phyloP scores from a whole-genome alignment of 1,284 basidiomycete species.

The Fistulina hepatica region DNA sequence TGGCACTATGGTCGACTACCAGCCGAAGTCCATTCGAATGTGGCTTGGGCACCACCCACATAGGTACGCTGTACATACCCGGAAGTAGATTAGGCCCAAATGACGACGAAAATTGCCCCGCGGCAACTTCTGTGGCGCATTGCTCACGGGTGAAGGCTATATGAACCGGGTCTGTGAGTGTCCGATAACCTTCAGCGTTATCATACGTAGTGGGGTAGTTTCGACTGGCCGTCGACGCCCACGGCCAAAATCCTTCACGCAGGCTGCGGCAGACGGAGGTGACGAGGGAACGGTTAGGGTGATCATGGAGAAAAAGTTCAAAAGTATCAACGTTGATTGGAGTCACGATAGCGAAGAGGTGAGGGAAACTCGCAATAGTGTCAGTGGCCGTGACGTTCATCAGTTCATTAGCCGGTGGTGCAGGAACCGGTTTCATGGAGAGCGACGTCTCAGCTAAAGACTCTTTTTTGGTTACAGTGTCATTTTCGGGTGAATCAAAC shows the following conservation, averaged over 20 bases:
- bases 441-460: slow-evolving; percentile 15
- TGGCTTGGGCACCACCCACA: slow-evolving; percentile 31
- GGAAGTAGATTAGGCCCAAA: slow-evolving; percentile 29
- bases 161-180: too few relatives aligned
- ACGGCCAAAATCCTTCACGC: slow-evolving; percentile 32
- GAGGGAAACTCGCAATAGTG: slow-evolving; percentile 17
- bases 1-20: slow-evolving; percentile 28
- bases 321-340: slow-evolving; percentile 25
- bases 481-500: too few relatives aligned
- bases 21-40: slow-evolving; percentile 26
- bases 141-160: slow-evolving; percentile 25
- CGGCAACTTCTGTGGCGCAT: slow-evolving; percentile 22
- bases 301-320: slow-evolving; percentile 18
- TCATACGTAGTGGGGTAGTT: slow-evolving; percentile 19
- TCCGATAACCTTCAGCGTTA: too few relatives aligned
- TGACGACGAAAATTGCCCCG: slow-evolving; percentile 25
- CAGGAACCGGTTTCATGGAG: slow-evolving; percentile 14
- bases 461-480: not conserved
- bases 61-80: slow-evolving; percentile 35
- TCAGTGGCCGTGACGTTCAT: slow-evolving; percentile 8
- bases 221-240: slow-evolving; percentile 18
- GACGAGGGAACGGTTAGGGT: slow-evolving; percentile 28
- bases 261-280: slow-evolving; percentile 23
- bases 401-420: slow-evolving; percentile 10
- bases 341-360: slow-evolving; percentile 26